Base-by-base conservation (phyloP, 192 early-diverging fungal genomes). In the Thamnidium elegans region DNA sequence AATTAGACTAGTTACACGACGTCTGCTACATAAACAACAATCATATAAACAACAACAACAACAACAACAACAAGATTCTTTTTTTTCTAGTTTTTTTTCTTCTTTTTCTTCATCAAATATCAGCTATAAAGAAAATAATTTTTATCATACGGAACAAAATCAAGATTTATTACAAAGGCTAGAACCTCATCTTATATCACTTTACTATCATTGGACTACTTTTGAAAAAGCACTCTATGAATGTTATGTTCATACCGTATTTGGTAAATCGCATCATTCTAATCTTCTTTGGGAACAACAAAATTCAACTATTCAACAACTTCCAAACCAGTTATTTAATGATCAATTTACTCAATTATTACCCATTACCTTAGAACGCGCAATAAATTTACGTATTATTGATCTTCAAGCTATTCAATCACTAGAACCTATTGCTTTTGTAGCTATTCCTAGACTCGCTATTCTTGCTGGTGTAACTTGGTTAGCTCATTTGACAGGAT, bases 401-500 rank as follows among this genome's bases (percentile, higher is more conserved):
- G 31, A 32, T 23, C 9, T 48, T 9, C 14, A 21, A 8, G 20
- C 30, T 43, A 48, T 62, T 9, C 59, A 48, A 11, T 23, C 42
- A n/a, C 20, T 62, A 4, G 59, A 62, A 4, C 59, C 59, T 0
- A 23, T 30, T 32, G 30, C 15, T 7, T 62, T 62, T 47, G 34
- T 62, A 13, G 59, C 59, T 14, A 21, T 47, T 4, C 59, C 59
- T n/a, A 17, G 59, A 32, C n/a, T 62, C 15, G 59, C 59, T 8
- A 7, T 62, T 23, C 15, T 62, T 15, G 59, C 59, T 34, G 59
- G 59, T 6, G 44, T 62, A 44, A 62, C 59, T 7, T 62, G 59
- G 59, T 17, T 62, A 8, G 21, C 59, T 13, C 59, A 62, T 32
- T 30, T 45, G 15, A 48, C 59, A 31, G 59, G 59, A 14, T 62